Evolutionary conservation across 2,329 filamentous ascomycete species (phyloP).

Genomic region (Cladosporium sp.): DNA sequence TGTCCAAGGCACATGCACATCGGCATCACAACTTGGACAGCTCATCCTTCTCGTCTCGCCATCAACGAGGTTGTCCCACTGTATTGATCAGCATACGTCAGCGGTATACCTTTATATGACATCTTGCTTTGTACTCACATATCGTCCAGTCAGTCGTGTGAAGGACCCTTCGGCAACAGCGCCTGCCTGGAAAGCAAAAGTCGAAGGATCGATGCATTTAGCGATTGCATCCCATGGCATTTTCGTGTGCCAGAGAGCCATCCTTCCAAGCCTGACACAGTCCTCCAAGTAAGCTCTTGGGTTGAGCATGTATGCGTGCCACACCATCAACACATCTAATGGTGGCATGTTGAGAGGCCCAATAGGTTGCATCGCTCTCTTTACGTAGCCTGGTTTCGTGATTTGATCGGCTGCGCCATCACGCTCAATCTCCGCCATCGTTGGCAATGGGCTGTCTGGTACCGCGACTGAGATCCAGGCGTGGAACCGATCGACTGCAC

Average conservation of each 20-base stretch:
- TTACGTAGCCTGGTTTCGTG: neutral
- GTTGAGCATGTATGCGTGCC: slow-evolving; percentile 78
- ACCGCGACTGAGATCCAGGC: slow-evolving; percentile 59
- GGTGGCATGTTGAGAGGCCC: slow-evolving; percentile 27
- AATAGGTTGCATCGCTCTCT: neutral
- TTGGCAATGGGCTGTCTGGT: slow-evolving; percentile 41
- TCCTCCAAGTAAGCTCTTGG: slow-evolving; percentile 74
- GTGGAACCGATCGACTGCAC: slow-evolving; percentile 68
- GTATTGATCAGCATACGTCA: neutral
- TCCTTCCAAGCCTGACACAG: slow-evolving; percentile 59
- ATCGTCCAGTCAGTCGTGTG: slow-evolving; percentile 45
- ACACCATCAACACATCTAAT: slow-evolving; percentile 73
- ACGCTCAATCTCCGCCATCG: neutral
- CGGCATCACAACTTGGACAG: slow-evolving; percentile 57
- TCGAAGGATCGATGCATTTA: slow-evolving; percentile 56
- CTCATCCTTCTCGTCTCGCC: slow-evolving; percentile 47
- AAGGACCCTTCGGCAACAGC: slow-evolving; percentile 51
- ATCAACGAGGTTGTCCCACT: slow-evolving; percentile 63
- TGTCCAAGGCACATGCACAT: slow-evolving; percentile 60
- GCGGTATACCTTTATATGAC: neutral
- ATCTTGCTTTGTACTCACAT: neutral
- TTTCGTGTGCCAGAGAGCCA: slow-evolving; percentile 59
- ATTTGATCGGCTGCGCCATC: neutral
- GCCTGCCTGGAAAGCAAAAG: slow-evolving; percentile 57
- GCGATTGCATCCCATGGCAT: slow-evolving; percentile 67